phyloP scores from a whole-genome alignment of 768 basidiomycete genomes.

The Mycena albidolilacea region DNA sequence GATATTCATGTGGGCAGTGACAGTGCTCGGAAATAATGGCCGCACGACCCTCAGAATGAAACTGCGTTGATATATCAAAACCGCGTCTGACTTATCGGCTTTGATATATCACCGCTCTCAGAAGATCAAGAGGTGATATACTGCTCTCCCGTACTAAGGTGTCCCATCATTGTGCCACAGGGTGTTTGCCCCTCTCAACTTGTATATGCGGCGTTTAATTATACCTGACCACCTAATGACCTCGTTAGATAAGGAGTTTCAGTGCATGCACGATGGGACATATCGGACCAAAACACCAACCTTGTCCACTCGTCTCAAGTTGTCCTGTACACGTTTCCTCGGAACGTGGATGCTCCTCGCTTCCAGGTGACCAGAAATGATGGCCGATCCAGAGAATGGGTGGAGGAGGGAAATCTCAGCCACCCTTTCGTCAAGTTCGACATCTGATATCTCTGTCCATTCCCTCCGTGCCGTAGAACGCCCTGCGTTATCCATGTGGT shows the following conservation, averaged over 20 bases:
- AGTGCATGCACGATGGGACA: too few species aligned
- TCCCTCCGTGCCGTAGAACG: not conserved
- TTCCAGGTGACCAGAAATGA: conserved; percentile 2
- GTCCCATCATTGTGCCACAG: conserved; percentile 7
- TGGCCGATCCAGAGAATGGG: conserved; percentile 1
- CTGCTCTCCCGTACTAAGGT: too few species aligned
- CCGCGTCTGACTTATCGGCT: too few species aligned
- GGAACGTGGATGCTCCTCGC: not conserved
- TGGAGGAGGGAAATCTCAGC: conserved; percentile 12
- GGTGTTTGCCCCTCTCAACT: not conserved
- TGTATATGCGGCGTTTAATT: conserved; percentile 5
- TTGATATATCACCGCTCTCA: too few species aligned
- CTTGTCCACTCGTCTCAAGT: conserved; percentile 2
- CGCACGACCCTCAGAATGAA: too few species aligned
- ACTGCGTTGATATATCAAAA: too few species aligned
- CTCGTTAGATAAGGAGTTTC: not conserved
- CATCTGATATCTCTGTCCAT: not conserved
- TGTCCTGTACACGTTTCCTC: not conserved
- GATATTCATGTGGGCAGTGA: too few species aligned
- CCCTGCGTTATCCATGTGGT: conserved; percentile 6
- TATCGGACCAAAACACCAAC: conserved; percentile 1
- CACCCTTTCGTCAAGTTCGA: conserved; percentile 1
- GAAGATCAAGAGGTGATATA: too few species aligned
- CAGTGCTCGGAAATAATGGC: too few species aligned
- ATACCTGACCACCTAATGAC: not conserved